Conservation (phyloP, 495 filamentous ascomycete species). For the Penicillium tannophilum region DNA sequence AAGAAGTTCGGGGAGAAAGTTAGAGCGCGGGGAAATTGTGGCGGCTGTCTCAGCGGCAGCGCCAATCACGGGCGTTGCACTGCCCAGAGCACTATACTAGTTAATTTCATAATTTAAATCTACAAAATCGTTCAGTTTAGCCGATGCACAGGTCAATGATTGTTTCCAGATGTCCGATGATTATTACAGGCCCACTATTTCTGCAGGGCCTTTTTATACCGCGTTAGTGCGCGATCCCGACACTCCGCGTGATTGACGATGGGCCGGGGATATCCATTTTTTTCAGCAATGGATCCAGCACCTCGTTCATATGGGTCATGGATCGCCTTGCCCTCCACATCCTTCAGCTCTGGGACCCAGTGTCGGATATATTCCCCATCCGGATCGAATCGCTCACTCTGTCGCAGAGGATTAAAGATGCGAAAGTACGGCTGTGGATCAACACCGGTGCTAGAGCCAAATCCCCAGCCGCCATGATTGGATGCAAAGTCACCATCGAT, state of each 20-base stretch:
- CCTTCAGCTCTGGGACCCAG: conserved; percentile 65
- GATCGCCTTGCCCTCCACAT: conserved; percentile 61
- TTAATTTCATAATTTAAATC: not conserved
- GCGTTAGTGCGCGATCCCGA: conserved; percentile 65
- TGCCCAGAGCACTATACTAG: not conserved
- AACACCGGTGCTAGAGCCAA: conserved; percentile 75
- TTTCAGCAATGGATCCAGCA: conserved; percentile 56
- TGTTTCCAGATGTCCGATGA: not conserved
- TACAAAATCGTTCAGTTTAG: not conserved
- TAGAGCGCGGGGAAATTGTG: conserved; percentile 19
- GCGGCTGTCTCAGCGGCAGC: conserved; percentile 7
- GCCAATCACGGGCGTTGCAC: conserved; percentile 5
- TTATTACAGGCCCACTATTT: not conserved
- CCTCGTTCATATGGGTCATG: conserved; percentile 80
- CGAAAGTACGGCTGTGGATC: conserved; percentile 93
- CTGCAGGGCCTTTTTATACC: conserved; percentile 66
- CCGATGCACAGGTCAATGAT: not conserved
- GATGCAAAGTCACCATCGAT: conserved; percentile 92
- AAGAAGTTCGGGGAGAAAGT: conserved; percentile 7
- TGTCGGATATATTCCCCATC: conserved; percentile 59
- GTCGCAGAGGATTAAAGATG: conserved; percentile 85
- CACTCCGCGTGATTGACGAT: conserved; percentile 73
- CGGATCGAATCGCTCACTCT: conserved; percentile 77
- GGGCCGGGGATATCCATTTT: conserved; percentile 70
- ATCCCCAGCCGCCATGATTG: conserved; percentile 94